phyloP scores from a whole-genome alignment of 2,329 filamentous ascomycete genomes.

The Cephalotrichum gorgonifer region DNA sequence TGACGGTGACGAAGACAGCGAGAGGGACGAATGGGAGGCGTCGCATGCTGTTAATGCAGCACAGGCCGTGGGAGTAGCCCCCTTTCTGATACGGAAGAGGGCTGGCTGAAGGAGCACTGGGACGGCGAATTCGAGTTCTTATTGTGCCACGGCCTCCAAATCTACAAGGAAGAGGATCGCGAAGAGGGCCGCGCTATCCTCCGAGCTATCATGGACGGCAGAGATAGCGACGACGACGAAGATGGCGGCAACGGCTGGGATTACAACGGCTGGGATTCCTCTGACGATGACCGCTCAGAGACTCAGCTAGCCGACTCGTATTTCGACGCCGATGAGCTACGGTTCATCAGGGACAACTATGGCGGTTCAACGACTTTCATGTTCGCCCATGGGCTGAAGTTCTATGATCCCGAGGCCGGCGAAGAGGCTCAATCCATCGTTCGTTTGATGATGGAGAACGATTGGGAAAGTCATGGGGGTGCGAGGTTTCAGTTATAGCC shows the following conservation, averaged over 20 bases:
- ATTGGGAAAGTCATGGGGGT: too few relatives aligned
- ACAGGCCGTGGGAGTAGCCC: neutral
- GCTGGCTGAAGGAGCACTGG: slow-evolving; percentile 23
- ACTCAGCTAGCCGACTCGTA: too few relatives aligned
- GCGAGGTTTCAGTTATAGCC: too few relatives aligned
- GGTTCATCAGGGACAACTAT: too few relatives aligned
- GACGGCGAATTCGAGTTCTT: slow-evolving; percentile 23
- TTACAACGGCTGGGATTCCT: too few relatives aligned
- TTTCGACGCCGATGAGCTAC: too few relatives aligned
- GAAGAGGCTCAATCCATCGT: too few relatives aligned
- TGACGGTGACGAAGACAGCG: neutral
- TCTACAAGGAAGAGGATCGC: slow-evolving; percentile 25
- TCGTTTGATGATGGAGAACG: too few relatives aligned
- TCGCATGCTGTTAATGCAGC: neutral
- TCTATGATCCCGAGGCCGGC: too few relatives aligned
- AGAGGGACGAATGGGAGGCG: neutral
- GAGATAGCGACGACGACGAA: neutral
- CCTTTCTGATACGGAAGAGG: slow-evolving; percentile 14
- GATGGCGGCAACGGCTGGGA: neutral
- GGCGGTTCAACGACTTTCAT: too few relatives aligned
- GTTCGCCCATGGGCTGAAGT: too few relatives aligned
- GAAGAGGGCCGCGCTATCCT: slow-evolving; percentile 20
- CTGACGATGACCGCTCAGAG: too few relatives aligned
- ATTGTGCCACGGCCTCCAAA: slow-evolving; percentile 16
- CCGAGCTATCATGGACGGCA: neutral